Evolutionary conservation across 1,284 basidiomycete genomes (phyloP), one percentile per base, ranked within the genome.

Genomic region (Cutaneotrichosporon dermatis): DNA sequence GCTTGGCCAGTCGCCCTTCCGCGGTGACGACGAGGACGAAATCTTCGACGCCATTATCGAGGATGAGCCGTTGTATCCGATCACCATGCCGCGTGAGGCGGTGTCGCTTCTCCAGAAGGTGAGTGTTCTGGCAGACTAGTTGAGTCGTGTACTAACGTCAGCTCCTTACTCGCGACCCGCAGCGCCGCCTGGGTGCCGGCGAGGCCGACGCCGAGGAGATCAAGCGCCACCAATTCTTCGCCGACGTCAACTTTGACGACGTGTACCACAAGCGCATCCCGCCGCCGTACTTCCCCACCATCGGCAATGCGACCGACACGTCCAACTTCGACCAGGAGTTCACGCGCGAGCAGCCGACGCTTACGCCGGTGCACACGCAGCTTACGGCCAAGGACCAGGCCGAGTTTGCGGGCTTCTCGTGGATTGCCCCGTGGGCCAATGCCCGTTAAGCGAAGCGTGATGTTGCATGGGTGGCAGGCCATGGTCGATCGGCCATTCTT

Each of bases 41-140:
- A 99, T 99, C 66, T 99, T 99, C 74, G 96, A 99, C 77, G 96
- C 96, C 43, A 99, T 99, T 70, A 80, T 99, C 55, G 96, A 99
- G 76, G 96, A 99, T 75, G 96, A 99, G 75, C 94, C 95, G 45
- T 77, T 99, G 65, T 99, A 99, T 79, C 96, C 96, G 2, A 96
- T 99, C 70, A 98, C 96, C n/a, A 99, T 99, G 96, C 96, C 95
- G 6, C 85, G 92, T 57, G 95, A 98, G 71, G 94, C 93, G 13
- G 95, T 99, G 52, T 93, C 92, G 25, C 89, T 99, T 54, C 77
- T 99, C 60, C 93, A 97, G 75, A 92, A 94, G 83, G 91, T 91
- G 65, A 58, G 75, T 63, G 16, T 45, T 41, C 11, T 33, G 25
- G 25, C 25, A 2, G 25, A 25, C 25, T 3, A 25, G 3, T 3